Conservation (phyloP, 176 grass and related monocot species). For the Oryza australiensis region DNA sequence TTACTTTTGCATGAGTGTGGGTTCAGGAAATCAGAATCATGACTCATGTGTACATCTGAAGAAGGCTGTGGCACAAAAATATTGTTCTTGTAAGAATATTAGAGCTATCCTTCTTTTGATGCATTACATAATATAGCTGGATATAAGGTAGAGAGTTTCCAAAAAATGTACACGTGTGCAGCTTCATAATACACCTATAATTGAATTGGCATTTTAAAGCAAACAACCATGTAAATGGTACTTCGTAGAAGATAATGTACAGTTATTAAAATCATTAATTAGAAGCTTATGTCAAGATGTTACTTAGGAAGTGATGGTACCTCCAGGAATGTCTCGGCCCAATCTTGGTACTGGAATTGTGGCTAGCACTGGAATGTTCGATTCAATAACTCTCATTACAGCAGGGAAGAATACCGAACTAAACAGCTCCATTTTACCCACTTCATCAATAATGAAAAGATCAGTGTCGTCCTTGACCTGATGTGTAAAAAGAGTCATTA, state of each 20-base stretch:
- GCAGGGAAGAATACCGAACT: conserved; percentile 82
- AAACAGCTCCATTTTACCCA: conserved; percentile 95
- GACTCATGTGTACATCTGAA: neutral
- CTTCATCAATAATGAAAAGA: conserved; percentile 95
- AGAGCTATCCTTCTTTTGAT: conserved; percentile 7
- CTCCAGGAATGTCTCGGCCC: conserved; percentile 87
- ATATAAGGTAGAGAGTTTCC: neutral
- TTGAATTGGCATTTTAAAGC: neutral
- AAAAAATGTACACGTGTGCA: neutral
- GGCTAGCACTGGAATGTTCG: conserved; percentile 68
- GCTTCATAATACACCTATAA: neutral
- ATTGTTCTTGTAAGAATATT: neutral
- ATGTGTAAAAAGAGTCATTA: conserved; percentile 31
- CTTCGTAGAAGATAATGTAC: neutral
- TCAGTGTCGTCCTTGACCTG: conserved; percentile 79
- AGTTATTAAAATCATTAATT: neutral
- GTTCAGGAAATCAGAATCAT: neutral
- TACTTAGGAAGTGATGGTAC: conserved; percentile 36
- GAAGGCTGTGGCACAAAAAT: conserved; percentile 4
- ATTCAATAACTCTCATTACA: conserved; percentile 84
- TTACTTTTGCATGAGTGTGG: neutral
- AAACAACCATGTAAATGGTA: neutral
- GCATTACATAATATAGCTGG: neutral
- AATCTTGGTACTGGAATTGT: conserved; percentile 72
- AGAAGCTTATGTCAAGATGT: neutral